Evolutionary conservation across 2,329 filamentous ascomycete genomes (phyloP), one percentile per base, ranked within the genome.

Genomic region (Fusarium caatingaense): DNA sequence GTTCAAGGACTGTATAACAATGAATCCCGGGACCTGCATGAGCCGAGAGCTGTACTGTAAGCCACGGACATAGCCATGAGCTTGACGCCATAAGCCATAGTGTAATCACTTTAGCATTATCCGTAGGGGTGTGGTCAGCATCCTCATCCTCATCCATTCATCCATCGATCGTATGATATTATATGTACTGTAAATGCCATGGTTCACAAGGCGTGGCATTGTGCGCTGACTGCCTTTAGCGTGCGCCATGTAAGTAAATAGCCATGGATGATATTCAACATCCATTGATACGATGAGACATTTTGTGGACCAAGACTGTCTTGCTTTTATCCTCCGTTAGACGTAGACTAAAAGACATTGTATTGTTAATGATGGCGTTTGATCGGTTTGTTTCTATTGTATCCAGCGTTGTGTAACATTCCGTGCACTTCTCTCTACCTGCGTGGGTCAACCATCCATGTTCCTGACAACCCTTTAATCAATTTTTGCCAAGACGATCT

Each of bases 401-500:
- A n/a, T 46, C 23, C 23, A 18, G 42, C 47, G 54, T 32, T 51
- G 58, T 60, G 60, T 37, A 37, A 71, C 63, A 50, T 56, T 51
- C 28, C 42, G 30, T 48, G 23, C 42, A 6, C 34, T 37, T 12
- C 10, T n/a, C 34, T 37, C 34, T 37, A n/a, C 34, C 34, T 34
- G 21, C 23, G 44, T 57, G 60, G 55, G 41, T 64, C 51, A 47
- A 49, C 50, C 48, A 27, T 51, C 23, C 47, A 42, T 54, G 50
- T 56, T 45, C 42, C 46, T 42, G 46, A 46, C 28, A 46, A 62
- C 46, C 56, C 48, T 46, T 44, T 37, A 44, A 53, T 53, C 18
- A 53, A 42, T 41, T 40, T 27, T 54, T 64, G 67, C 67, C 67
- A 68, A 60, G 63, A 64, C 50, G 68, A 70, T 71, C 68, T 70